Evolutionary conservation across 176 grass and related monocot genomes (phyloP).

Genomic region (Hyparrhenia diplandra): DNA sequence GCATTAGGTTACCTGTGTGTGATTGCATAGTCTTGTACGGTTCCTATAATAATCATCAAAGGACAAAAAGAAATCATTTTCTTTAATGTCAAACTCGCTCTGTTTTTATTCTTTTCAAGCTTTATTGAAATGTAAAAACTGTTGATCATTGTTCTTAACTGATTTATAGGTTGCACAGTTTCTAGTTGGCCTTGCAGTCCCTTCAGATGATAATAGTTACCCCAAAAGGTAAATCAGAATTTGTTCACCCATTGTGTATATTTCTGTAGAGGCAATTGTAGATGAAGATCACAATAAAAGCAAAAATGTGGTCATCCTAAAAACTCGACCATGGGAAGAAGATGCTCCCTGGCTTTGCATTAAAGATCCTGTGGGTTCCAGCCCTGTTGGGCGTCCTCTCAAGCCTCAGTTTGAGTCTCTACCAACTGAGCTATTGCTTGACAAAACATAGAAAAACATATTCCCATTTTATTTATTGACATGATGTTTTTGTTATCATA

Average conservation of each 20-base stretch:
- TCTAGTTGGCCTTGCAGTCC: slow-evolving; percentile 88
- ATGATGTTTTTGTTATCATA: background rate
- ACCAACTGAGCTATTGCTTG: background rate
- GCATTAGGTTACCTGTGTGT: slow-evolving; percentile 2
- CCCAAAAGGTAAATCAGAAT: slow-evolving; percentile 61
- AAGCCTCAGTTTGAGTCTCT: background rate
- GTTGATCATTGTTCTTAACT: slow-evolving; percentile 14
- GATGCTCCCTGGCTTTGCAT: background rate
- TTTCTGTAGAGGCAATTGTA: background rate
- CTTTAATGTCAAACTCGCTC: background rate
- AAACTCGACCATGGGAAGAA: background rate
- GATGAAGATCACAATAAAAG: background rate
- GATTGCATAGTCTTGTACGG: background rate
- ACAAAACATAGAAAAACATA: background rate
- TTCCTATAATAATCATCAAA: slow-evolving; percentile 1
- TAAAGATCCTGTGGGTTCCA: background rate
- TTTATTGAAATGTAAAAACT: background rate
- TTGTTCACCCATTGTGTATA: slow-evolving; percentile 11
- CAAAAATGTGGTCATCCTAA: background rate
- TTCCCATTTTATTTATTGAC: background rate
- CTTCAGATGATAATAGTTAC: slow-evolving; percentile 71
- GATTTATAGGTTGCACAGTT: slow-evolving; percentile 83
- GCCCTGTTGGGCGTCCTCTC: background rate
- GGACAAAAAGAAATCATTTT: slow-evolving; percentile 4
- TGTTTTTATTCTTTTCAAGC: slow-evolving; percentile 15